Evolutionary conservation across 164 flowering plant genomes (phyloP).

Genomic region (Echeveria elegans): DNA sequence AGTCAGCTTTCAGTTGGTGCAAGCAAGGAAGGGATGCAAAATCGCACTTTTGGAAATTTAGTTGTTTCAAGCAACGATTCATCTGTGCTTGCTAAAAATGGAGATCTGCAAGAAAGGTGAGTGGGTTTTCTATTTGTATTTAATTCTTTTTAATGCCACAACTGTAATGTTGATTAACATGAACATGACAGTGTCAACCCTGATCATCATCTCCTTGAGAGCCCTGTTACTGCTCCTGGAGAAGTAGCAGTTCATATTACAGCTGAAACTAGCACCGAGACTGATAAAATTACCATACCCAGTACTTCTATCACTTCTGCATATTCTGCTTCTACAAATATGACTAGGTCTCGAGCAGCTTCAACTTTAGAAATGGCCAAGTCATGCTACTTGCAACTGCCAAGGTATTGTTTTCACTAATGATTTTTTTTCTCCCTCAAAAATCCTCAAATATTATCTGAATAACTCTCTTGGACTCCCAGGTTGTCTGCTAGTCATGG

Average conservation of each 20-base stretch:
- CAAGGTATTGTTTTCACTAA: slow-evolving; percentile 35
- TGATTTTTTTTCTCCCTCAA: neutral
- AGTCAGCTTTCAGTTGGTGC: neutral
- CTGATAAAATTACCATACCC: slow-evolving; percentile 11
- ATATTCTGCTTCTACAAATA: slow-evolving; percentile 21
- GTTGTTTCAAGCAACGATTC: neutral
- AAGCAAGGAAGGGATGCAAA: neutral
- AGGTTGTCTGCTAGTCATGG: slow-evolving; percentile 67
- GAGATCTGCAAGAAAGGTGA: slow-evolving; percentile 37
- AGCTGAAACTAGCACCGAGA: slow-evolving; percentile 21
- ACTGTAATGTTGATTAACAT: slow-evolving; percentile 21
- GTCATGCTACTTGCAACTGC: slow-evolving; percentile 68
- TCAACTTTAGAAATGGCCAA: slow-evolving; percentile 58
- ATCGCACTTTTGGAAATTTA: neutral
- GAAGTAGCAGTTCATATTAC: slow-evolving; percentile 27
- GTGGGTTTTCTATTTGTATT: slow-evolving; percentile 4
- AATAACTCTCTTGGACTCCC: slow-evolving; percentile 18
- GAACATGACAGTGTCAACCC: slow-evolving; percentile 7
- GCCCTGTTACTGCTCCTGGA: slow-evolving; percentile 75
- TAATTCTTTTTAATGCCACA: too few species aligned
- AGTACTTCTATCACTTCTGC: slow-evolving; percentile 7
- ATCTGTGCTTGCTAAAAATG: slow-evolving; percentile 14
- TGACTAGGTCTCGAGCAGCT: slow-evolving; percentile 33
- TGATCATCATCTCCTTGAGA: slow-evolving; percentile 87
- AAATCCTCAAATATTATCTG: neutral